These are phyloP conservation scores for Exutisphaerella laricina DNA, from an alignment of 2,329 filamentous ascomycete genomes.

Conservation along the genomic window DNA sequence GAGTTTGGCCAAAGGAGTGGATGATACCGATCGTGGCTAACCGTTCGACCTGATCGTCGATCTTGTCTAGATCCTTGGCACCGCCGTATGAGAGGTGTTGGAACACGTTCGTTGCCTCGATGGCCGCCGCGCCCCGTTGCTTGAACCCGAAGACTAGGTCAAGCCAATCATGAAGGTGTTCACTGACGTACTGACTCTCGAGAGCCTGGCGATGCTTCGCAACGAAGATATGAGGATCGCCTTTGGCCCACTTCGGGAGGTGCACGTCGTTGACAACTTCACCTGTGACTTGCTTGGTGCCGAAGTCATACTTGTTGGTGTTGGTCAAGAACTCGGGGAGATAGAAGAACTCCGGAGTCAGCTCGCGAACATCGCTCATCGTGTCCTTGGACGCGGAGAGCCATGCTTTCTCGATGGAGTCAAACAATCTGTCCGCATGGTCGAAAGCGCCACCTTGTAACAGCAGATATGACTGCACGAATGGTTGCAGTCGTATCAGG, in stretches of 20 bases:
- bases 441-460: constrained; percentile 96
- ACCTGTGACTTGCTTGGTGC: constrained; percentile 72
- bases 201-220: constrained; percentile 92
- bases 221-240: constrained; percentile 91
- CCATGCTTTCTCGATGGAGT: constrained; percentile 88
- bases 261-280: constrained; percentile 77
- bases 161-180: constrained; percentile 89
- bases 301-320: constrained; percentile 90
- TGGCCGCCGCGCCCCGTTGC: constrained; percentile 84
- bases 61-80: constrained; percentile 84
- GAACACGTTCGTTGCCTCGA: constrained; percentile 91
- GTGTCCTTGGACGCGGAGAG: constrained; percentile 81
- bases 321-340: constrained; percentile 94
- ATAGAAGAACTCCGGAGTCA: constrained; percentile 97
- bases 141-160: constrained; percentile 92
- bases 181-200: constrained; percentile 87
- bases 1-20: constrained; percentile 97
- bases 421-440: constrained; percentile 91
- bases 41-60: constrained; percentile 80
- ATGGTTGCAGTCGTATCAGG: constrained; percentile 88
- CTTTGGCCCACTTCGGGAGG: constrained; percentile 95
- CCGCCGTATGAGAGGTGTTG: constrained; percentile 94
- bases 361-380: constrained; percentile 88
- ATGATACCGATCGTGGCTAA: constrained; percentile 91
- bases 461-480: constrained; percentile 90